Base-by-base conservation (phyloP, 139 green algal species). In the Chlorella sp. region DNA sequence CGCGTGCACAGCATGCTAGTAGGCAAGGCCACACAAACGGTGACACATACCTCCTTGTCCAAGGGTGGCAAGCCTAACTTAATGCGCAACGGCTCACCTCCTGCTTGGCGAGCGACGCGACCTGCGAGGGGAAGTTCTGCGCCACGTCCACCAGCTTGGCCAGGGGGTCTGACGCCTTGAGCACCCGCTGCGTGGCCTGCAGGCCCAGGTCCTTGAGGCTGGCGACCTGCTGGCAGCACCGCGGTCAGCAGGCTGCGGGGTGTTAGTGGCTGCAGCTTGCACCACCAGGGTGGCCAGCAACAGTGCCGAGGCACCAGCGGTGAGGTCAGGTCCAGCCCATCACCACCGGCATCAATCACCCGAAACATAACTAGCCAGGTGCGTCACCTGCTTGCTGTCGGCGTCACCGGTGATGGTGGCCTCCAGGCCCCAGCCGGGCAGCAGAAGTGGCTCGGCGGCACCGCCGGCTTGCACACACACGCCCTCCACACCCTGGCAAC, bases 341-440 rank as follows among this genome's bases (percentile, higher is more conserved):
- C n/a, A n/a, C n/a, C n/a, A n/a, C n/a, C n/a, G n/a, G n/a, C n/a
- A n/a, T n/a, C n/a, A n/a, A n/a, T n/a, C n/a, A n/a, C n/a, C n/a
- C n/a, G n/a, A n/a, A n/a, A n/a, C n/a, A n/a, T n/a, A n/a, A 10
- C 24, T 20, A 31, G 55, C 55, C 17, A 17, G 30, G 5, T 3
- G 33, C 69, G 22, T 31, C 60, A 32, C 24, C 24, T 31, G n/a
- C 31, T 50, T 29, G 49, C 22, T 60, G 71, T 49, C 68, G 50
- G 73, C 62, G 59, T 98, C 95, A 74, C 98, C 93, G 51, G 93
- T 80, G 0, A 95, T 95, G 32, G 88, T 93, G 59, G 97, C 81
- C 83, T 98, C 95, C 26, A 95, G 86, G 14, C 95, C 95, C 42
- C 89, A 99, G 2, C 95, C 95, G 0, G 85, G 80, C 51, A 88